Base-by-base conservation (phyloP, 495 filamentous ascomycete species). In the Schizothecium vesticola region DNA sequence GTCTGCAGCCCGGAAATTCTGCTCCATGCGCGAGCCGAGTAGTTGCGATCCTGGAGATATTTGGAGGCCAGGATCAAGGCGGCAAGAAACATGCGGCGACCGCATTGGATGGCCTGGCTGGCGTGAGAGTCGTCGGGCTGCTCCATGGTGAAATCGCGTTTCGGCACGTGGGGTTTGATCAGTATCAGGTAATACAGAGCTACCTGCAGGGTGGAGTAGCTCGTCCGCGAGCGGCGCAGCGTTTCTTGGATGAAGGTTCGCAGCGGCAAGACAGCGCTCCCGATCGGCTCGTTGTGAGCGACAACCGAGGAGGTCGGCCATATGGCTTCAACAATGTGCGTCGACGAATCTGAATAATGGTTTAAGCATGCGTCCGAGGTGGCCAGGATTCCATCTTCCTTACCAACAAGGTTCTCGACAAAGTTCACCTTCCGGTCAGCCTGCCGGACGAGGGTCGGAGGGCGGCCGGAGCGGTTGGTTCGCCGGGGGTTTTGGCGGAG, bases 391-490 rank as follows among this genome's bases (percentile, higher is more conserved):
- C 64, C 33, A 64, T 67, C 67, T 61, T 74, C 67, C 95, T 95
- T 92, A 99, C 95, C 95, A 86, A 99, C 94, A 77, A 99, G 92
- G 82, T 88, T 93, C 78, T 97, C 94, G 81, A 99, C 95, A 77
- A 98, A 99, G 78, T 90, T 93, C 75, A 91, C 86, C 82, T 97
- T 98, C 69, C 95, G 90, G 77, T 97, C 95, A 73, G 88, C 89
- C 82, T 99, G 95, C 67, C 95, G 91, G 58, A 93, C 85, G 63
- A 97, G 87, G 67, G 89, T 84, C 28, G 95, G 93, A 70, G 94
- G 93, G 72, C 88, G 87, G 69, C 88, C 87, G 65, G 86, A 79
- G 71, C 88, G 84, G 70, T 71, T 76, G 72, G 90, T 92, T 68
- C 94, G 90, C 67, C 94, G 86, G 65, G 92, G 92, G 74, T 98